These are phyloP conservation scores for Zalaria sp. DNA, from an alignment of 2,329 filamentous ascomycete species.

Conservation along the genomic window DNA sequence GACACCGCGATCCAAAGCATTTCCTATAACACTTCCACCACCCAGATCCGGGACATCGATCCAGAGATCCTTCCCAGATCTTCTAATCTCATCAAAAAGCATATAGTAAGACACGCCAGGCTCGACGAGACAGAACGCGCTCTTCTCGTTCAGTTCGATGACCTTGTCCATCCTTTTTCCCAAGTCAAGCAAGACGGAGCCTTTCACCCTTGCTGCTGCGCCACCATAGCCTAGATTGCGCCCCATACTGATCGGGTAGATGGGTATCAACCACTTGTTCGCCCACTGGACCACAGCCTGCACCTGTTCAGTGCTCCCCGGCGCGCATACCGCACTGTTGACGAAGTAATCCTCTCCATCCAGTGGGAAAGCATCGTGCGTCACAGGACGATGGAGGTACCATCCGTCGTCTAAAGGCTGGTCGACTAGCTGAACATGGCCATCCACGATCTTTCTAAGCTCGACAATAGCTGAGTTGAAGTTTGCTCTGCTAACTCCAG, in stretches of 20 bases:
- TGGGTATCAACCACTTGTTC: constrained; percentile 18
- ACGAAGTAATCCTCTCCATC: constrained; percentile 29
- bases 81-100: constrained; percentile 18
- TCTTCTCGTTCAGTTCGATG: constrained; percentile 35
- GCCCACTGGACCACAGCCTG: constrained; percentile 18
- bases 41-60: constrained; percentile 19
- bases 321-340: constrained; percentile 26
- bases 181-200: constrained; percentile 31
- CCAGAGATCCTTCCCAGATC: constrained; percentile 18
- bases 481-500: too few species aligned
- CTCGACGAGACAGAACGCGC: constrained; percentile 37
- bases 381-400: neutral
- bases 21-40: constrained; percentile 21
- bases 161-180: constrained; percentile 36
- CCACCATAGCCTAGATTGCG: constrained; percentile 38
- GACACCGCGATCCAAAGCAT: constrained; percentile 26
- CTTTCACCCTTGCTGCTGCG: constrained; percentile 30
- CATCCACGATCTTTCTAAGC: neutral
- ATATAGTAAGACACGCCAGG: constrained; percentile 29
- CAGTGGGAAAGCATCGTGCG: constrained; percentile 9
- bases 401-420: neutral
- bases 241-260: constrained; percentile 22
- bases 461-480: too few species aligned
- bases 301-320: constrained; percentile 23
- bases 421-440: neutral